A percentile compares a stretch with the other conserved stretches of the same genome.
Evolutionary conservation across 1,139 yeast species (phyloP).

Genomic region (Arxiozyma heterogenica): DNA sequence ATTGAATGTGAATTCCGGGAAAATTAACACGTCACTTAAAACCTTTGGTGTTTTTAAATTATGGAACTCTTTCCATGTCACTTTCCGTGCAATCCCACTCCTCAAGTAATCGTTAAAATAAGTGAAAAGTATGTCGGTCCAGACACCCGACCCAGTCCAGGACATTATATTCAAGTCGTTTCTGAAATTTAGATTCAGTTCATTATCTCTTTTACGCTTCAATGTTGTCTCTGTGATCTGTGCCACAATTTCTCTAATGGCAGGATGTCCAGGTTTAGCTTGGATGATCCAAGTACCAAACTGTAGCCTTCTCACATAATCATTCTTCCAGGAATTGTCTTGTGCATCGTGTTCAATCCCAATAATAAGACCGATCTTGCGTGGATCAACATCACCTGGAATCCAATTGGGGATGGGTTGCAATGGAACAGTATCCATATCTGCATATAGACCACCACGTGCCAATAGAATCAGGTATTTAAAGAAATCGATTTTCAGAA

Average conservation of each 20-base stretch:
- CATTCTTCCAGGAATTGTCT: constrained; percentile 55
- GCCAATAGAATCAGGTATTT: constrained; percentile 62
- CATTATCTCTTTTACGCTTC: constrained; percentile 34
- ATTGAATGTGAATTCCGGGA: constrained; percentile 71
- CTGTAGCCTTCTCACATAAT: constrained; percentile 62
- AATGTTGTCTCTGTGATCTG: constrained; percentile 55
- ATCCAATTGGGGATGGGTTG: constrained; percentile 46
- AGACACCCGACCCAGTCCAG: constrained; percentile 80
- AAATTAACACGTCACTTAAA: constrained; percentile 70
- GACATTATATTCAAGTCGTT: constrained; percentile 50
- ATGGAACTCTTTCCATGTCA: constrained; percentile 59
- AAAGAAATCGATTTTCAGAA: constrained; percentile 67
- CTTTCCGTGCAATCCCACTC: constrained; percentile 36
- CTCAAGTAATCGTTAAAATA: constrained; percentile 49
- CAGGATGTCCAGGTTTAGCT: constrained; percentile 66
- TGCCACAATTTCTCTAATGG: constrained; percentile 58
- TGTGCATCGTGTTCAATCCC: constrained; percentile 67
- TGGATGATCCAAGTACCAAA: constrained; percentile 74
- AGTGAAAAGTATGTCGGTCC: constrained; percentile 61
- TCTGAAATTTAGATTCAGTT: constrained; percentile 37
- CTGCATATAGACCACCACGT: constrained; percentile 70
- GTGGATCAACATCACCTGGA: constrained; percentile 40
- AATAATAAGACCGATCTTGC: constrained; percentile 52
- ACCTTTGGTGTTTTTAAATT: constrained; percentile 54
- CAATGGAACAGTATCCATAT: constrained; percentile 54